phyloP scores from a whole-genome alignment of 2,329 filamentous ascomycete genomes.

The Scortechinia acanthostroma region DNA sequence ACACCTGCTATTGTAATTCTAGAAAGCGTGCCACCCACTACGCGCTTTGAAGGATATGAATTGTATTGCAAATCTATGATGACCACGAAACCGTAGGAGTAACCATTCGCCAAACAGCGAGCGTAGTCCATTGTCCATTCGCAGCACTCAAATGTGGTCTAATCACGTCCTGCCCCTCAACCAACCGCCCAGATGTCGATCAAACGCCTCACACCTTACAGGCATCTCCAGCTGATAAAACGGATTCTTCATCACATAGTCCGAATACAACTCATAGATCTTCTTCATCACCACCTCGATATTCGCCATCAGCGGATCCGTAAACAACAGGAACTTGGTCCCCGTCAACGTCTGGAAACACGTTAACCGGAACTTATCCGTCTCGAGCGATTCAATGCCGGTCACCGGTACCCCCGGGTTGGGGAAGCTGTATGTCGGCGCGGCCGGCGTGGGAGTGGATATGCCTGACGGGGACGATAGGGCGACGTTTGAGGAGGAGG shows the following conservation, averaged over 20 bases:
- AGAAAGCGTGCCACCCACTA: no score
- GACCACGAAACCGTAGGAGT: no score
- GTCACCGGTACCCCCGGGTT: constrained; percentile 57
- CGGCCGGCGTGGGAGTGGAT: constrained; percentile 13
- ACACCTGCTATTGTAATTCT: no score
- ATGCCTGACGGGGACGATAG: constrained; percentile 7
- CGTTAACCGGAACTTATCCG: constrained; percentile 86
- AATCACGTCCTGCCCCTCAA: constrained; percentile 59
- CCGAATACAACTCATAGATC: constrained; percentile 90
- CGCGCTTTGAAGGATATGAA: no score
- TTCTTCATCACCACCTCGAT: constrained; percentile 76
- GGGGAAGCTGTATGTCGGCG: constrained; percentile 15
- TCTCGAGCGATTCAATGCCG: constrained; percentile 87
- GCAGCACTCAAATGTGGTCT: no score
- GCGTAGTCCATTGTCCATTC: no score
- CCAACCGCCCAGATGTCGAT: constrained; percentile 75
- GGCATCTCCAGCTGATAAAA: constrained; percentile 99
- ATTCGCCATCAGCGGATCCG: constrained; percentile 79
- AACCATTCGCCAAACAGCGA: no score
- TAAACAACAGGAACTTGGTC: constrained; percentile 92
- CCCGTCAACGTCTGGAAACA: constrained; percentile 94
- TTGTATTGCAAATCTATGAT: no score
- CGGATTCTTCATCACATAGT: constrained; percentile 99
- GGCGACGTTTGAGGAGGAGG: constrained; percentile 13
- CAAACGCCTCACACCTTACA: constrained; percentile 88